Conservation (phyloP, 2,329 filamentous ascomycete species). For the Neoscytalidium dimidiatum region DNA sequence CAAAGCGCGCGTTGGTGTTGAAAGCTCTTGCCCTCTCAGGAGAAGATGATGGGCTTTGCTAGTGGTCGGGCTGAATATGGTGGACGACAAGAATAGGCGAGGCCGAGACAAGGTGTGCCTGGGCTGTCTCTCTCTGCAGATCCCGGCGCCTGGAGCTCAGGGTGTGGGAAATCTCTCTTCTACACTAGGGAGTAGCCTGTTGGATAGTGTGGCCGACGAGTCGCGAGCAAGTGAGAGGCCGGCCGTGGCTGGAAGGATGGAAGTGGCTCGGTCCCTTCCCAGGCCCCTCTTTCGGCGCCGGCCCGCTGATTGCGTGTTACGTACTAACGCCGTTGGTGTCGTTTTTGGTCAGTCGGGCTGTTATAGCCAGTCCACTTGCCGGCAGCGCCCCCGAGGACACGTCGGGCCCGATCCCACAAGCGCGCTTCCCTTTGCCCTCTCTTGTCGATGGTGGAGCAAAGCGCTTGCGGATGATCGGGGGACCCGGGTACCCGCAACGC, state of each 20-base stretch:
- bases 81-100: background rate
- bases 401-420: background rate
- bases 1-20: background rate
- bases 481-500: background rate
- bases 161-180: background rate
- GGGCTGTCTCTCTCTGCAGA: background rate
- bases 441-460: conserved; percentile 1
- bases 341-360: background rate
- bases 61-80: background rate
- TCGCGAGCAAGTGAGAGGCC: background rate
- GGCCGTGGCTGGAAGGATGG: background rate
- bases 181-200: background rate
- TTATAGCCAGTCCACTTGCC: conserved; percentile 8
- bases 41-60: background rate
- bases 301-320: conserved; percentile 14
- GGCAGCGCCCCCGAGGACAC: background rate
- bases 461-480: conserved; percentile 11
- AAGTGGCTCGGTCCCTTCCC: conserved; percentile 2
- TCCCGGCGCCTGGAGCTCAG: background rate
- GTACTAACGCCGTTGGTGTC: background rate
- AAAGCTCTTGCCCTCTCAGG: background rate
- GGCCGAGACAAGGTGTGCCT: conserved; percentile 9
- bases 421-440: background rate
- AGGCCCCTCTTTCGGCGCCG: conserved; percentile 10
- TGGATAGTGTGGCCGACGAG: background rate